phyloP scores from a whole-genome alignment of 2,329 filamentous ascomycete genomes.

The Alternaria brassicae region DNA sequence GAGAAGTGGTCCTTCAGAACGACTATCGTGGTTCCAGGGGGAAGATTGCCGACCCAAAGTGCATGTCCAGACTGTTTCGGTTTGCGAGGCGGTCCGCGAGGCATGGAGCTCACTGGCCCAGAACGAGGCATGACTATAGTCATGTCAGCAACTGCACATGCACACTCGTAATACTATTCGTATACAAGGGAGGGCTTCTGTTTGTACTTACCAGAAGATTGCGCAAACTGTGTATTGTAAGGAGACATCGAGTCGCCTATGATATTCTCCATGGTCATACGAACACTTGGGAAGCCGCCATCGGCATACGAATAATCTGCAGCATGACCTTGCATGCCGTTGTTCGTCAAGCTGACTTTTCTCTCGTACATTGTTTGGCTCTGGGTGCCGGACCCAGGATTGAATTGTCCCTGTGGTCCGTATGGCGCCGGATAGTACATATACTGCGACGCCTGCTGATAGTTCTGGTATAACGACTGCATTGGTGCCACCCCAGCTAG shows the following conservation, averaged over 20 bases:
- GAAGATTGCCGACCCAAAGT: conserved; percentile 94
- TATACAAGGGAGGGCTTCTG: background rate
- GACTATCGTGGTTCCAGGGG: conserved; percentile 80
- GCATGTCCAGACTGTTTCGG: conserved; percentile 80
- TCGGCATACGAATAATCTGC: conserved; percentile 33
- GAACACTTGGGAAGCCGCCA: conserved; percentile 22
- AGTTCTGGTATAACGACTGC: conserved; percentile 40
- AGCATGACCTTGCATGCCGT: conserved; percentile 29
- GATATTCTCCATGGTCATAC: conserved; percentile 19
- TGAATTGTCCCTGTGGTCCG: conserved; percentile 37
- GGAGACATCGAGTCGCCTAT: conserved; percentile 29
- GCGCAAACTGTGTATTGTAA: conserved; percentile 24
- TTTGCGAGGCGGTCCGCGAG: conserved; percentile 70
- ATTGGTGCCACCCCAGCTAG: conserved; percentile 29
- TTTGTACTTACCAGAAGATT: conserved; percentile 31
- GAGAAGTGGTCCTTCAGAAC: conserved; percentile 92
- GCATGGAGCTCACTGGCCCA: conserved; percentile 48
- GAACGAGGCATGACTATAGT: conserved; percentile 31
- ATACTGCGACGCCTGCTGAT: conserved; percentile 43
- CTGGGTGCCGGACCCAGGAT: conserved; percentile 35
- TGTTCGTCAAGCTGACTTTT: conserved; percentile 34
- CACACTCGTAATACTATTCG: background rate
- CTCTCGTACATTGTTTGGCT: conserved; percentile 40
- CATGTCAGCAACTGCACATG: conserved; percentile 1
- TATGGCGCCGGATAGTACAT: conserved; percentile 48